phyloP scores from a whole-genome alignment of 371 early-diverging fungal genomes.

The Apophysomyces trapeziformis region DNA sequence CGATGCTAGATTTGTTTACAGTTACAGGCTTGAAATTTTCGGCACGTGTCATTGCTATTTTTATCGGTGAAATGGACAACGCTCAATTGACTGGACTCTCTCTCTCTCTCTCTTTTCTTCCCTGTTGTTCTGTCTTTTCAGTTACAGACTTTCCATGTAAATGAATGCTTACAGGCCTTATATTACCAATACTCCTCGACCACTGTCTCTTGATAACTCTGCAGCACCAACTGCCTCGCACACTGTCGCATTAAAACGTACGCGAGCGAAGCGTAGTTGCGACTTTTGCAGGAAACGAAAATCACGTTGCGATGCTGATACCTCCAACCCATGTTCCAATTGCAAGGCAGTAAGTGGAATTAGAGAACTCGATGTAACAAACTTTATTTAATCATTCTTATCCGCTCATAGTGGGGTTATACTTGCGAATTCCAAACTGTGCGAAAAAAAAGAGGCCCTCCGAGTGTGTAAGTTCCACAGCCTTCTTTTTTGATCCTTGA shows the following conservation, averaged over 20 bases:
- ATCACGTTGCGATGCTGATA: conserved; percentile 46
- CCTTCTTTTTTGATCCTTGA: not conserved
- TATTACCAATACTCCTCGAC: conserved; percentile 1
- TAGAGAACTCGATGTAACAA: not conserved
- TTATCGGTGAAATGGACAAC: not conserved
- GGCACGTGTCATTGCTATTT: conserved; percentile 11
- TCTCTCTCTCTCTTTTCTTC: not conserved
- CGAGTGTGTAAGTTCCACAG: conserved; percentile 32
- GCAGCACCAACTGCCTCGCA: not conserved
- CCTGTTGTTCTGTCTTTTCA: not conserved
- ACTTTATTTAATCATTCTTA: not conserved
- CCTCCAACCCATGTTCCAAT: conserved; percentile 39
- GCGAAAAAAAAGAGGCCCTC: conserved; percentile 44
- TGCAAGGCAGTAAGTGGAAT: conserved; percentile 39
- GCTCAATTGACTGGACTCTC: conserved; percentile 1
- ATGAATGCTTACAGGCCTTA: conserved; percentile 6
- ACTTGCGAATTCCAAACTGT: conserved; percentile 38
- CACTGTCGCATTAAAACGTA: conserved; percentile 26
- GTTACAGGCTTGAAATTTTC: not conserved
- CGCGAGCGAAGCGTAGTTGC: conserved; percentile 47
- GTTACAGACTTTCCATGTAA: not conserved
- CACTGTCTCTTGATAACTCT: not conserved
- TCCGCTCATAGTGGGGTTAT: conserved; percentile 35
- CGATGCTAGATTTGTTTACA: conserved; percentile 10
- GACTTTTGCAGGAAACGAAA: conserved; percentile 48